phyloP scores from a whole-genome alignment of 2,329 filamentous ascomycete genomes.

The Kalaharituber pfeilii region DNA sequence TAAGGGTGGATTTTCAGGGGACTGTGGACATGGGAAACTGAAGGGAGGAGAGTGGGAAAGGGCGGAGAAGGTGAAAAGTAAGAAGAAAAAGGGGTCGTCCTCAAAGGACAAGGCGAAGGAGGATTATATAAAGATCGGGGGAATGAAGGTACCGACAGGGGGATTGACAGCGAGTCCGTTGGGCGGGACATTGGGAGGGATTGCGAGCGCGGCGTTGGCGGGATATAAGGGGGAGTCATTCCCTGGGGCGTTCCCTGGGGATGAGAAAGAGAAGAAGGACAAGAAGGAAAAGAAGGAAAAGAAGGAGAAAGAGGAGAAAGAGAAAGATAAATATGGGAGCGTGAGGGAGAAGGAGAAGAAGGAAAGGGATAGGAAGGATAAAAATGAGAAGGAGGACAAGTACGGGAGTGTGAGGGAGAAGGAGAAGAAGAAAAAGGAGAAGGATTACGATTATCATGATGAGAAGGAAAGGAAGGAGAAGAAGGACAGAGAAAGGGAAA shows the following conservation, averaged over 20 bases:
- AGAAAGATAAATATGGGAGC: conserved; percentile 13
- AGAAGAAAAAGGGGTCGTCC: conserved; percentile 15
- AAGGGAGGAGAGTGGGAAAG: conserved; percentile 19
- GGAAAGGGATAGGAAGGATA: conserved; percentile 14
- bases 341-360: conserved; percentile 12
- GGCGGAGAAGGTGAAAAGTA: conserved; percentile 17
- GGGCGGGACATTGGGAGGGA: neutral
- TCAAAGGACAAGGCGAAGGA: conserved; percentile 11
- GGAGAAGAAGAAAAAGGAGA: conserved; percentile 14
- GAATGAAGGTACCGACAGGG: conserved; percentile 15
- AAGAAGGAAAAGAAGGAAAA: conserved; percentile 7
- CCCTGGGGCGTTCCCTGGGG: too few species aligned
- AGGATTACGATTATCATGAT: neutral
- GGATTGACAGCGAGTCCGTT: conserved; percentile 10
- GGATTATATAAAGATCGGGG: conserved; percentile 15
- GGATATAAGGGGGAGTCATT: conserved; percentile 3
- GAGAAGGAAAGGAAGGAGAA: conserved; percentile 7
- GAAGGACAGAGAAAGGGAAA: conserved; percentile 3
- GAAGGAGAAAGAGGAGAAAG: conserved; percentile 9
- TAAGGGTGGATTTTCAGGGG: conserved; percentile 24
- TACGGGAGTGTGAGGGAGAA: neutral
- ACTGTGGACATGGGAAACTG: conserved; percentile 20
- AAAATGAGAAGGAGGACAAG: conserved; percentile 9
- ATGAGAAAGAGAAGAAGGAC: conserved; percentile 6
- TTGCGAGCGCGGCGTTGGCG: neutral